These are phyloP conservation scores for Penicillium sp. DNA, from an alignment of 2,329 filamentous ascomycete species.

Conservation along the genomic window DNA sequence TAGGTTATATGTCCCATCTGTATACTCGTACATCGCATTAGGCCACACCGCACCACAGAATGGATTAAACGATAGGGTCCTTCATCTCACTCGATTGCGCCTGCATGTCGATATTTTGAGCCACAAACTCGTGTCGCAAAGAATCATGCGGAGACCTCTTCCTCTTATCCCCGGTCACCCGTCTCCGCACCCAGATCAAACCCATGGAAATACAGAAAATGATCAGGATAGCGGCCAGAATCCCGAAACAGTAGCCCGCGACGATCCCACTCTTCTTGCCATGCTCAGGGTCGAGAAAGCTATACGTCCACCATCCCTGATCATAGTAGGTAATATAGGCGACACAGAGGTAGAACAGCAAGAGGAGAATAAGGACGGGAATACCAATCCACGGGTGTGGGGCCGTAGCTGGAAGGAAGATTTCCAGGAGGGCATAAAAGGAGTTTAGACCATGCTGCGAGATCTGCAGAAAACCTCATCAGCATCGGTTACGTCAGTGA, in stretches of 20 bases:
- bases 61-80: not conserved
- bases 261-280: conserved; percentile 53
- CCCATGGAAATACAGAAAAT: conserved; percentile 54
- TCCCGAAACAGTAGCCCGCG: conserved; percentile 62
- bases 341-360: conserved; percentile 69
- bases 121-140: not conserved
- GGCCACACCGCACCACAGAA: not conserved
- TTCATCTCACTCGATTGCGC: not conserved
- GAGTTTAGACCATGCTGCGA: conserved; percentile 75
- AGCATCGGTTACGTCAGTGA: not conserved
- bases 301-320: conserved; percentile 73
- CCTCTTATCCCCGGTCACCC: conserved; percentile 39
- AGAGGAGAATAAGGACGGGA: conserved; percentile 66
- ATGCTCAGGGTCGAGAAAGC: conserved; percentile 67
- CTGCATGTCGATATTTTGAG: not conserved
- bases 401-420: conserved; percentile 65
- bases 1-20: not conserved
- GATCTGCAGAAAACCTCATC: conserved; percentile 42
- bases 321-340: conserved; percentile 71
- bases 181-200: conserved; percentile 55
- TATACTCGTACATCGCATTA: not conserved
- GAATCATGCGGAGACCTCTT: conserved; percentile 26
- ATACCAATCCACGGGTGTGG: conserved; percentile 65
- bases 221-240: conserved; percentile 56
- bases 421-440: conserved; percentile 72